Percentiles rank a stretch among this genome's conserved stretches.
Evolutionary conservation across 495 filamentous ascomycete species (phyloP).

Genomic region (Neurospora africana): DNA sequence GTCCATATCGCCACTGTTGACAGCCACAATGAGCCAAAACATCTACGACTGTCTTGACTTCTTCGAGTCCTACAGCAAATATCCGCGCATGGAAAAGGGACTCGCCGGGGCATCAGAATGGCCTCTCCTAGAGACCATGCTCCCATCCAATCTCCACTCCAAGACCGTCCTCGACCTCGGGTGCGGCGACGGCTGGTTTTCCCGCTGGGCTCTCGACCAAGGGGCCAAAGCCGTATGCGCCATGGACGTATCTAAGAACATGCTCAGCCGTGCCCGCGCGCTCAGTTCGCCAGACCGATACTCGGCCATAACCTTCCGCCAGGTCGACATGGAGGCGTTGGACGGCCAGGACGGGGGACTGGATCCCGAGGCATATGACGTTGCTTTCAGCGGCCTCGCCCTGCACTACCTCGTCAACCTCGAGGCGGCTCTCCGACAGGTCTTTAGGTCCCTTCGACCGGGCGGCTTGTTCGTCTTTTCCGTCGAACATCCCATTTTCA

Average conservation of each 20-base stretch:
- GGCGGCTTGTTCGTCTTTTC: slow-evolving; percentile 21
- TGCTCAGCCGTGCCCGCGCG: slow-evolving; percentile 20
- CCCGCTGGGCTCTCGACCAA: slow-evolving; percentile 20
- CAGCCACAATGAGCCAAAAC: slow-evolving; percentile 23
- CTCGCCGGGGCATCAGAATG: slow-evolving; percentile 25
- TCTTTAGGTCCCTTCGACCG: background rate
- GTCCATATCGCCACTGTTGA: background rate
- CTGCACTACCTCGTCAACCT: slow-evolving; percentile 27
- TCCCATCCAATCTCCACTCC: slow-evolving; percentile 16
- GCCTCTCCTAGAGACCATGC: slow-evolving; percentile 18
- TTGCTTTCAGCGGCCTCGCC: slow-evolving; percentile 27
- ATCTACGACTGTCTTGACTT: slow-evolving; percentile 26
- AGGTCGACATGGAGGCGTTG: slow-evolving; percentile 18
- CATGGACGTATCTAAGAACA: slow-evolving; percentile 28
- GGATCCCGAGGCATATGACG: slow-evolving; percentile 13
- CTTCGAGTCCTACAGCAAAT: slow-evolving; percentile 25
- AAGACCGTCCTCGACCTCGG: slow-evolving; percentile 25
- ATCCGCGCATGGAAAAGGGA: slow-evolving; percentile 15
- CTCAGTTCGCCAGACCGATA: slow-evolving; percentile 15
- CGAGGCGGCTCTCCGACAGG: background rate
- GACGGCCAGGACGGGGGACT: background rate
- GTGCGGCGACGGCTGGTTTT: slow-evolving; percentile 30
- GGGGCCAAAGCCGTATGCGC: slow-evolving; percentile 20
- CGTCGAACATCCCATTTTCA: slow-evolving; percentile 30
- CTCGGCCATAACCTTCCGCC: slow-evolving; percentile 15